Base-by-base conservation (phyloP, 495 filamentous ascomycete genomes). In the Aspergillus ellipticus region DNA sequence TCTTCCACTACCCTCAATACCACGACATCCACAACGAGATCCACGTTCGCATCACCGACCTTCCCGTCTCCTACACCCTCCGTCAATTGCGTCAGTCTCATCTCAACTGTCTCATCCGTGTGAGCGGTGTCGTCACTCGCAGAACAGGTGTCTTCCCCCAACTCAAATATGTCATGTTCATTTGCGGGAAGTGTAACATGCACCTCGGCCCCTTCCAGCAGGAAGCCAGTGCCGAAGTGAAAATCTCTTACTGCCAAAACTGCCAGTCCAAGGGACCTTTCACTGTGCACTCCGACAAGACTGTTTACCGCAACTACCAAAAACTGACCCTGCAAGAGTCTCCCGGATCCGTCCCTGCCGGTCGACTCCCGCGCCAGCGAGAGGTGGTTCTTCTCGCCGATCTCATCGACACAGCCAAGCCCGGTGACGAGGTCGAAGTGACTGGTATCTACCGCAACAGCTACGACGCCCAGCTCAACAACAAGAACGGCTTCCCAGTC, bases 281-380 rank as follows among this genome's bases (percentile, higher is more conserved):
- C 71, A 95, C 88, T 7, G 78, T 99, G 59, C 97, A 97, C 74
- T 90, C 90, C 2, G 94, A 99, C 73, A 92, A 96, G 80, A 99
- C 95, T 0, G 88, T 99, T n/a, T 99, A 97, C 76, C 86, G 95
- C 48, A 99, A 99, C 70, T 99, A 96, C 76, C 95, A 99, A 68
- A 97, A 96, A 64, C 76, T 99, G 65, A 99, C 94, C 1, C 82
- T 99, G 9, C 95, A 99, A 69, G 95, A 99, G 71, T 95, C 95
- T 1, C 95, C 95, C 20, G 95, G 95, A 35, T 97, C 95, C 1
- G 95, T 99, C 10, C 95, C 95, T 15, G 91, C 95, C 31, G 95
- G 95, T 59, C 91, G 95, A 72, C 86, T 99, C 31, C 95, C 95
- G 3, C 86, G 95, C 26, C 91, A 96, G 66, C 85, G 95, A 49